These are phyloP conservation scores for Chrysanthemum makinoi DNA, from an alignment of 129 eudicot species.

Conservation along the genomic window DNA sequence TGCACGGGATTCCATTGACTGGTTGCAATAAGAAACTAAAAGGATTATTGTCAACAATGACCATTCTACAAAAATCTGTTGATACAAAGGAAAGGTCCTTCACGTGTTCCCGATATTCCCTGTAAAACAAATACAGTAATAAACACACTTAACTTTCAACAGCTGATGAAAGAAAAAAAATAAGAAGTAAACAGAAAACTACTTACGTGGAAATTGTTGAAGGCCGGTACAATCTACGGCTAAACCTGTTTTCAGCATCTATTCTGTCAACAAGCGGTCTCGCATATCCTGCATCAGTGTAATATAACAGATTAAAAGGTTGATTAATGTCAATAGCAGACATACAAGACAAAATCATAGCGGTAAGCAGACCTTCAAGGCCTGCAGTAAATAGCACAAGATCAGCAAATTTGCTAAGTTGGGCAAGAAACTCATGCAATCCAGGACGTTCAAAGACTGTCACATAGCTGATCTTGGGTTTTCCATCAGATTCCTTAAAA, in stretches of 20 bases:
- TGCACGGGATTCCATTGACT: slow-evolving; percentile 88
- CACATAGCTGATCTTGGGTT: slow-evolving; percentile 89
- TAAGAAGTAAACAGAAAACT: slow-evolving; percentile 2
- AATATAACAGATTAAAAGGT: slow-evolving; percentile 24
- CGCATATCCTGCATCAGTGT: slow-evolving; percentile 74
- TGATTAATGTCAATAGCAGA: slow-evolving; percentile 12
- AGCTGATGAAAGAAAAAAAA: not conserved
- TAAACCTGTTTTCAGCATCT: slow-evolving; percentile 63
- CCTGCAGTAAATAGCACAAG: slow-evolving; percentile 96
- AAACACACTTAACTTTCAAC: not conserved
- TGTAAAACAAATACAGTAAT: slow-evolving; percentile 24
- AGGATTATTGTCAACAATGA: slow-evolving; percentile 97
- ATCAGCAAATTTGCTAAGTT: slow-evolving; percentile 89
- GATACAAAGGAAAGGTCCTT: slow-evolving; percentile 87
- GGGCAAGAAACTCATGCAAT: slow-evolving; percentile 71
- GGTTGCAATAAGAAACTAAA: slow-evolving; percentile 98
- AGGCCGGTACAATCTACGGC: slow-evolving; percentile 82
- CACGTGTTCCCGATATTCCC: slow-evolving; percentile 95
- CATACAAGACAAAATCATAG: slow-evolving; percentile 15
- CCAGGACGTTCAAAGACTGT: slow-evolving; percentile 99
- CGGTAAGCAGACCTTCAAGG: slow-evolving; percentile 73
- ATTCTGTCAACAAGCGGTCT: slow-evolving; percentile 97
- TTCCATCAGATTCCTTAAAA: slow-evolving; percentile 78
- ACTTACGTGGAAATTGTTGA: slow-evolving; percentile 95
- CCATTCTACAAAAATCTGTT: slow-evolving; percentile 63